Evolutionary conservation across 352 stramenopile genomes (phyloP), one percentile per base, ranked within the genome.

Genomic region (Phytophthora niederhauseri): DNA sequence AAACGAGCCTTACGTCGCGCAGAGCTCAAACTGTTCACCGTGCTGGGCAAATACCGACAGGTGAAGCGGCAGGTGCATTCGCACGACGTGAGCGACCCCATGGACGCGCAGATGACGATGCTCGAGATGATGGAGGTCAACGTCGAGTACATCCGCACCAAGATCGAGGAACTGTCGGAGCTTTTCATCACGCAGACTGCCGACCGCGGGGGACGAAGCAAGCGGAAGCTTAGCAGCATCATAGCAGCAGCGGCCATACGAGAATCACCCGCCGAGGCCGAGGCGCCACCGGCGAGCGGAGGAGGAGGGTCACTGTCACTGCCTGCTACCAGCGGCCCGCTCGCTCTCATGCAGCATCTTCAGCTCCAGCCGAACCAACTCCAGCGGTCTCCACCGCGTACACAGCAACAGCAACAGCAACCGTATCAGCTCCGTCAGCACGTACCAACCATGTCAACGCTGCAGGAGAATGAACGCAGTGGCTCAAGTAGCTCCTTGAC

Each of bases 61-160:
- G 73, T 79, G 53, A 90, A 92, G 70, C 73, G 81, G 20, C 76
- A 67, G 46, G 76, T 92, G n/a, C 77, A 85, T 43, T 87, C 79
- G 28, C 75, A 91, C 43, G 86, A 92, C 60, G 71, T 88, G 51
- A 90, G 77, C 49, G 86, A 94, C 56, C 79, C 84, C 46, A 89
- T 92, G 73, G 86, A 94, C 76, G 87, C 86, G 61, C 84, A 94
- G 62, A 88, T 94, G 83, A 92, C 82, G 22, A 91, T 94, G 84
- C 77, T 94, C 22, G 86, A 94, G 70, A 92, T 91, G 83, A 91
- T 94, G 84, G 84, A 94, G 52, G 86, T 92, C 24, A 92, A 94
- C 58, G 81, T 93, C 57, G 85, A 91, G 73, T 90, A 93, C 64
- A 91, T 93, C 38, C 83, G 85, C 49, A 91, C 80, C 48, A 90